These are phyloP conservation scores for Vigna unguiculata DNA, from an alignment of 306 rosid genomes.

Conservation along the genomic window DNA sequence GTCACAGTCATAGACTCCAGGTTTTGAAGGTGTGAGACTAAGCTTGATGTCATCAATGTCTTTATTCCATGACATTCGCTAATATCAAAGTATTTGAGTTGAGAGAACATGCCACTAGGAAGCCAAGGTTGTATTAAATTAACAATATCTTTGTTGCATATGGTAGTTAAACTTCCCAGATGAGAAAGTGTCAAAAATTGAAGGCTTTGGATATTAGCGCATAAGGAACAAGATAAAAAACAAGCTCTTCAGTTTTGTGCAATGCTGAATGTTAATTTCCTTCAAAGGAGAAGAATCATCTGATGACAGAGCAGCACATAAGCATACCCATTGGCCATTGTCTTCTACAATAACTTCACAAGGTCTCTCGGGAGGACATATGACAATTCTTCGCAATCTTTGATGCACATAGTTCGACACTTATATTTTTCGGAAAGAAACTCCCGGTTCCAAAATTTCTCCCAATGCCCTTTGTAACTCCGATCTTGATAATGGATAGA, in stretches of 20 bases:
- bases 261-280: rapidly evolving
- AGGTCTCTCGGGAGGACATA: slow-evolving; percentile 20
- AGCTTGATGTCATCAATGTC: neutral
- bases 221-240: slow-evolving; percentile 5
- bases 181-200: rapidly evolving
- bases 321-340: neutral
- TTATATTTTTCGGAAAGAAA: neutral
- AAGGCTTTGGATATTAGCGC: neutral
- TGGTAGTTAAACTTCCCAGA: neutral
- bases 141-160: neutral
- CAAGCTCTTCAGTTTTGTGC: slow-evolving; percentile 10
- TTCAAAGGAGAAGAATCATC: neutral
- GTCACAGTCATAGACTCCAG: neutral
- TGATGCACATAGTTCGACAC: neutral
- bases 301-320: slow-evolving; percentile 2
- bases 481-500: neutral
- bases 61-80: neutral
- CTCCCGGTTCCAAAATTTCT: rapidly evolving
- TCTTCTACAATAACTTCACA: rapidly evolving
- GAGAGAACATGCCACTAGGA: neutral
- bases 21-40: neutral
- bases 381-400: neutral
- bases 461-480: neutral
- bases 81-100: neutral
- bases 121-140: neutral